Base-by-base conservation (phyloP, 169 alveolate genomes). In the Plasmodium vivax region DNA sequence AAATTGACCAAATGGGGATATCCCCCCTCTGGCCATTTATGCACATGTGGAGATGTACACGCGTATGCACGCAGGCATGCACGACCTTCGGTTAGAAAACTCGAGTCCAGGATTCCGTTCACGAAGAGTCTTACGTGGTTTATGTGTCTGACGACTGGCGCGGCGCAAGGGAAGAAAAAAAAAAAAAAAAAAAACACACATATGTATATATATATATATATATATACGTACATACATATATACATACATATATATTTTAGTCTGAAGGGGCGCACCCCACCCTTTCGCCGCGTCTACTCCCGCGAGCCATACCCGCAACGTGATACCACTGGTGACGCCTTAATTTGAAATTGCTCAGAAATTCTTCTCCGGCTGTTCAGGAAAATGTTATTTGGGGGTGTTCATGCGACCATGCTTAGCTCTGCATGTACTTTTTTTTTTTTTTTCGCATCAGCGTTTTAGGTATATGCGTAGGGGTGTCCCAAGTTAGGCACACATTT, bases 261-360 rank as follows among this genome's bases (percentile, higher is more conserved):
- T 23, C 36, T 34, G 27, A 23, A 82, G 19, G 38, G 27, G 38
- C 8, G n/a, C 7, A n/a, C 27, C 27, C 45, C 38, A 43, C 36
- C 36, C 38, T 14, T 82, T 27, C 90, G 68, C 56, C 23, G 58
- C 47, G 47, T 8, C 30, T 79, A 79, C 41, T 82, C 56, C 56
- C 58, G 58, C 34, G 27, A 45, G 7, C 58, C 94, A 38, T 85
- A 96, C 97, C 93, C 36, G 98, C 96, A 32, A 97, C 73, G 93
- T 97, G 98, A 83, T 97, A 97, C 98, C 98, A 97, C 93, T 96
- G 98, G 77, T 97, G 98, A 10, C 51, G 92, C 73, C 93, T 95
- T 80, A 94, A 92, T 96, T 96, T 71, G 94, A 97, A 92, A 95
- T 97, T 91, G 95, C 95, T 95, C 93, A 96, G 83, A 94, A 94